Percentiles rank a stretch among this genome's conserved stretches.
Evolutionary conservation across 23 red algal genomes (phyloP).

Genomic region (Gracilaria gracilis): DNA sequence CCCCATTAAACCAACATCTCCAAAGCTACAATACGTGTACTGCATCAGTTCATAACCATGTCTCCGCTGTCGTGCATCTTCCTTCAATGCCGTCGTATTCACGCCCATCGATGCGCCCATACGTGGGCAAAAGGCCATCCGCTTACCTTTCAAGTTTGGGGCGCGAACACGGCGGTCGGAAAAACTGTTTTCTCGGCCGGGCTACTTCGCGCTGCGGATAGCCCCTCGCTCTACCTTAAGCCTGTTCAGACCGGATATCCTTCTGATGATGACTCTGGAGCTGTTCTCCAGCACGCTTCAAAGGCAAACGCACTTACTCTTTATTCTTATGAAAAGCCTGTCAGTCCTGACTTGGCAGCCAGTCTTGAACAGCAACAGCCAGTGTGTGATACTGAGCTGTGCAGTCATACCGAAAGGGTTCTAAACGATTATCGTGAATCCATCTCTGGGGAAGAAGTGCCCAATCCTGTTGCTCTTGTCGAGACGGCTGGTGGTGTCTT

Average conservation of each 20-base stretch:
- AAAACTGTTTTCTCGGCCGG: constrained; percentile 90
- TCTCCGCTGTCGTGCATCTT: neutral
- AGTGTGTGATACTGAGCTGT: constrained; percentile 22
- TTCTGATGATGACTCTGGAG: constrained; percentile 71
- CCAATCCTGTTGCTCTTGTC: constrained; percentile 35
- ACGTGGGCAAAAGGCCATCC: neutral
- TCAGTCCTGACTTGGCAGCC: constrained; percentile 78
- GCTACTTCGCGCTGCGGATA: constrained; percentile 48
- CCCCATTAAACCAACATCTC: too few relatives aligned
- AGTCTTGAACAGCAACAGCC: neutral
- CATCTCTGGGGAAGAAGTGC: neutral
- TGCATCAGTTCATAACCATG: neutral
- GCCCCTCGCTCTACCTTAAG: constrained; percentile 77
- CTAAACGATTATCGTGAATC: constrained; percentile 1
- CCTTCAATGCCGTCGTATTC: neutral
- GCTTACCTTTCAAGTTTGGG: constrained; percentile 87
- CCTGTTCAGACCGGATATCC: constrained; percentile 95
- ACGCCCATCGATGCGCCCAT: neutral
- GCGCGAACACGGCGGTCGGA: constrained; percentile 93
- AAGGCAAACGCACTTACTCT: constrained; percentile 30
- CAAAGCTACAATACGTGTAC: neutral
- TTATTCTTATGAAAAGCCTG: constrained; percentile 47
- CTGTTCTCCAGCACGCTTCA: constrained; percentile 43
- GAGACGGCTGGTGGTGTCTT: constrained; percentile 96
- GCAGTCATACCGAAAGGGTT: constrained; percentile 42